phyloP scores from a whole-genome alignment of 768 basidiomycete species.

The Rhodotorula taiwanensis region DNA sequence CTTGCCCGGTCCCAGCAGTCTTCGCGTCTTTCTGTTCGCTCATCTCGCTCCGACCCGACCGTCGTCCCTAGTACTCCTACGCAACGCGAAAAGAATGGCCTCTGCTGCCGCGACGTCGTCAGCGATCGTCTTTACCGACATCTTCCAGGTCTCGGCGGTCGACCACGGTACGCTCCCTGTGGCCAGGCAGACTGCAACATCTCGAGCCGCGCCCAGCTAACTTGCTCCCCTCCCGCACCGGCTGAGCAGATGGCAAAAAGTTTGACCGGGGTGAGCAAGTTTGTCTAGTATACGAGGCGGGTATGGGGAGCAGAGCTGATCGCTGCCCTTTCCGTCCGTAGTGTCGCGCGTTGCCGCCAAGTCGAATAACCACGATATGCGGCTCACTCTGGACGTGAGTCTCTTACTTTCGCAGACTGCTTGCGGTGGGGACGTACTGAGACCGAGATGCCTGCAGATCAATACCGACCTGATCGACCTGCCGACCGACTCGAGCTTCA shows the following conservation, averaged over 20 bases:
- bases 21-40: no score
- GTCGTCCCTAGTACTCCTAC: no score
- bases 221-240: neutral
- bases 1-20: no score
- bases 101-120: slow-evolving; percentile 16
- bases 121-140: slow-evolving; percentile 81
- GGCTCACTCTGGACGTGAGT: slow-evolving; percentile 75
- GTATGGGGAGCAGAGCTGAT: neutral
- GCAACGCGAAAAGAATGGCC: slow-evolving; percentile 23
- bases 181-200: accelerated
- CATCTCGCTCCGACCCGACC: no score
- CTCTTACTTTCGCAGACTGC: neutral
- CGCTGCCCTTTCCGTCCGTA: slow-evolving; percentile 43
- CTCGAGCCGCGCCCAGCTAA: slow-evolving; percentile 4
- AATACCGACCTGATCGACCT: slow-evolving; percentile 86
- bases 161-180: slow-evolving; percentile 50
- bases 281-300: no score
- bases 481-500: slow-evolving; percentile 60
- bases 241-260: slow-evolving; percentile 70
- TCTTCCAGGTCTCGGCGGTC: slow-evolving; percentile 75
- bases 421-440: neutral
- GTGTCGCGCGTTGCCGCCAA: slow-evolving; percentile 85
- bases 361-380: slow-evolving; percentile 87
- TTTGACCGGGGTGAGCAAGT: slow-evolving; percentile 96
- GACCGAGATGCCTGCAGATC: slow-evolving; percentile 35